Conservation (phyloP, 176 grass and related monocot species). For the Musa beccarii region DNA sequence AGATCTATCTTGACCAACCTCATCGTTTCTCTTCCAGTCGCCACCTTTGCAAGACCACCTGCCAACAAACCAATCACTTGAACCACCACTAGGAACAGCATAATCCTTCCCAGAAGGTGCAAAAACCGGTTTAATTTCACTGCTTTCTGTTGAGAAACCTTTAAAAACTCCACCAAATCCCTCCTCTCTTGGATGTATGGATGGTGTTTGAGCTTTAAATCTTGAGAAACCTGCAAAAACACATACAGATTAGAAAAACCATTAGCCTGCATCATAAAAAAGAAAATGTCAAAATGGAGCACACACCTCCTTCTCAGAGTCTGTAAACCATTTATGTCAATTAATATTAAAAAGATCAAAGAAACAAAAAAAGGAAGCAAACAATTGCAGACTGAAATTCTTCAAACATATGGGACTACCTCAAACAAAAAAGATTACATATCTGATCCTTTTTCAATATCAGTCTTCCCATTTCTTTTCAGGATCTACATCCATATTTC, state of each 20-base stretch:
- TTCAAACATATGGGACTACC: background rate
- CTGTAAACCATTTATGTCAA: background rate
- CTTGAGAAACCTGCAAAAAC: slow-evolving; percentile 53
- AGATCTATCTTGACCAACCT: slow-evolving; percentile 52
- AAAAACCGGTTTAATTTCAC: slow-evolving; percentile 24
- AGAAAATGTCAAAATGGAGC: background rate
- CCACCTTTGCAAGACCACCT: slow-evolving; percentile 86
- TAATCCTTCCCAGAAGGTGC: slow-evolving; percentile 27
- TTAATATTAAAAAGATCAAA: background rate
- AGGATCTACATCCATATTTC: background rate
- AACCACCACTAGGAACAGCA: slow-evolving; percentile 29
- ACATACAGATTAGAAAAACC: slow-evolving; percentile 8
- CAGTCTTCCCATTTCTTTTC: background rate
- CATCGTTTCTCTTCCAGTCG: slow-evolving; percentile 93
- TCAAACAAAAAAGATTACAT: background rate
- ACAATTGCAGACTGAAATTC: background rate
- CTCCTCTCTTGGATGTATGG: slow-evolving; percentile 34
- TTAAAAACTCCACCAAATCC: slow-evolving; percentile 29
- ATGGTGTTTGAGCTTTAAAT: slow-evolving; percentile 27
- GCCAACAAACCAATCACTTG: slow-evolving; percentile 70
- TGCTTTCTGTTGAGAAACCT: slow-evolving; percentile 23
- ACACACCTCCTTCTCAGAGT: background rate
- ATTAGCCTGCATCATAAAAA: background rate
- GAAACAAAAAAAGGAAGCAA: background rate
- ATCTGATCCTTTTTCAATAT: background rate